phyloP scores from a whole-genome alignment of 305 asterid species.

The Fraxinus latifolia region DNA sequence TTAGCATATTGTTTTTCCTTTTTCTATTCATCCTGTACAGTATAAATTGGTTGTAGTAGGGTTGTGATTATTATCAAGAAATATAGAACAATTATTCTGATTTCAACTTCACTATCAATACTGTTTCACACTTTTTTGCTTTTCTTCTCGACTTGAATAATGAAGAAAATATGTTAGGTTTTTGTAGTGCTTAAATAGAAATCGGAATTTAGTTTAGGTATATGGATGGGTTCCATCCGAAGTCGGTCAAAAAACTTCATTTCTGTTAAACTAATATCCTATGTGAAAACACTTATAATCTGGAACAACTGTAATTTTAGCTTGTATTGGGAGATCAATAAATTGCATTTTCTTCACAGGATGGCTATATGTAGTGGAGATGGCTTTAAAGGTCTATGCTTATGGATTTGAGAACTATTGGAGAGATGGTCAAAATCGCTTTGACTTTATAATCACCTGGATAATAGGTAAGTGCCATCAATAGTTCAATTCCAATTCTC shows the following conservation, averaged over 20 bases:
- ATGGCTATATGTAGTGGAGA: constrained; percentile 91
- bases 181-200: neutral
- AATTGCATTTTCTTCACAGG: constrained; percentile 52
- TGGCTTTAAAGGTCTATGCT: constrained; percentile 77
- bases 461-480: constrained; percentile 68
- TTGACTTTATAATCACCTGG: constrained; percentile 88
- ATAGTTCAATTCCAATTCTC: neutral
- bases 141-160: neutral
- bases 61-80: neutral
- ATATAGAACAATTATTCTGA: neutral
- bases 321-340: neutral
- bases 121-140: neutral
- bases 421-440: constrained; percentile 95
- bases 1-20: neutral
- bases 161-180: neutral
- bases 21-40: neutral
- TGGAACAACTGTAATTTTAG: neutral
- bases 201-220: neutral
- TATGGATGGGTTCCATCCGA: neutral
- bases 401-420: constrained; percentile 85
- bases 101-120: neutral
- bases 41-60: neutral
- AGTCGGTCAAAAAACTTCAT: neutral
- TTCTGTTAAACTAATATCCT: neutral
- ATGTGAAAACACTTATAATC: neutral